Conservation (phyloP, 2,329 filamentous ascomycete species). For the Cytospora mali region DNA sequence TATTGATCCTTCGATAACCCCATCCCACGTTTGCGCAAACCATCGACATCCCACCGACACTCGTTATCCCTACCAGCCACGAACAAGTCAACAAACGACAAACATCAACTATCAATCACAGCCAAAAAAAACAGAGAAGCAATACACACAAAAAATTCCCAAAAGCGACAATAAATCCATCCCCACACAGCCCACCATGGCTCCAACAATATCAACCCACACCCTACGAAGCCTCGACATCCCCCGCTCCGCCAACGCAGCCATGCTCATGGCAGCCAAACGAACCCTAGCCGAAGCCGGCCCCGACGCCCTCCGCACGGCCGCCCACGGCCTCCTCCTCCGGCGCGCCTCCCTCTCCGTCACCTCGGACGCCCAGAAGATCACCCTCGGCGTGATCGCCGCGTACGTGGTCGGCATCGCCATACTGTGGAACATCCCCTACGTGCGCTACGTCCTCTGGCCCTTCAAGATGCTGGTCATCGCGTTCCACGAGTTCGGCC, state of each 20-base stretch:
- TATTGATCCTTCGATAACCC: background rate
- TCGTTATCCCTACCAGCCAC: background rate
- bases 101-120: background rate
- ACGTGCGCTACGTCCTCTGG: constrained; percentile 74
- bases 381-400: constrained; percentile 72
- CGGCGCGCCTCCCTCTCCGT: constrained; percentile 57
- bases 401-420: constrained; percentile 75
- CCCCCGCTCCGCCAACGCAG: constrained; percentile 10
- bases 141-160: background rate
- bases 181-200: constrained; percentile 20
- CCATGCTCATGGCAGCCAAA: constrained; percentile 13
- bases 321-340: constrained; percentile 38
- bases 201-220: constrained; percentile 1
- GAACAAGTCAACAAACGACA: background rate
- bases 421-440: constrained; percentile 78
- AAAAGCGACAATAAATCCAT: background rate
- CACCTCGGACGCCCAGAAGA: constrained; percentile 64
- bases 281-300: constrained; percentile 20
- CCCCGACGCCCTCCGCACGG: constrained; percentile 14
- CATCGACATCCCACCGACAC: background rate
- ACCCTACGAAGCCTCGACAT: constrained; percentile 19
- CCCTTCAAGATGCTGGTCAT: constrained; percentile 89
- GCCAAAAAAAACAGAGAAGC: background rate
- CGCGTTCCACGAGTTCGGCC: constrained; percentile 79
- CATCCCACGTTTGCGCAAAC: background rate